Conservation (phyloP, 768 basidiomycete species). For the Suillus occidentalis region DNA sequence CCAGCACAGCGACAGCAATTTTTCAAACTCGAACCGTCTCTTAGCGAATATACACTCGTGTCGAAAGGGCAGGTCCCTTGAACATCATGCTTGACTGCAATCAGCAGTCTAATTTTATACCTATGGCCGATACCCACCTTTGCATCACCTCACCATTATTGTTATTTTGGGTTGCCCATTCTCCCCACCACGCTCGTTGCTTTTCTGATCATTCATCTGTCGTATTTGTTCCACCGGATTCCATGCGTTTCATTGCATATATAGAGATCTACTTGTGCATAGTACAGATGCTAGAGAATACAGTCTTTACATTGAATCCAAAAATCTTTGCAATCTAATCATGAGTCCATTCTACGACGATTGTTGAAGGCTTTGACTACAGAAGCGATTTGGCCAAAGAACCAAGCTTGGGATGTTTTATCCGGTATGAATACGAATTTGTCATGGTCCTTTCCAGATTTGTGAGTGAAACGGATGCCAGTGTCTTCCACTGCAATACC, state of each 20-base stretch:
- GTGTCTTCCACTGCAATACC: slow-evolving; percentile 89
- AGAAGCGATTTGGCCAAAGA: slow-evolving; percentile 72
- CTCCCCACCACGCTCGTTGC: slow-evolving; percentile 21
- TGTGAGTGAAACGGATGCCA: slow-evolving; percentile 86
- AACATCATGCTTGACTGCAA: slow-evolving; percentile 20
- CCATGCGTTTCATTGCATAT: slow-evolving; percentile 26
- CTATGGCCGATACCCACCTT: slow-evolving; percentile 30
- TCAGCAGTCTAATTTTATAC: slow-evolving; percentile 15
- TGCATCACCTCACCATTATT: slow-evolving; percentile 19
- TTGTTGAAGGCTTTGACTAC: slow-evolving; percentile 80
- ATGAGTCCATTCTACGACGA: slow-evolving; percentile 65
- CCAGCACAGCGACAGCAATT: slow-evolving; percentile 54
- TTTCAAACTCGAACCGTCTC: slow-evolving; percentile 37
- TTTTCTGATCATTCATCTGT: slow-evolving; percentile 16
- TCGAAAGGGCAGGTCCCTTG: slow-evolving; percentile 25
- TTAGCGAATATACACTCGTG: slow-evolving; percentile 41
- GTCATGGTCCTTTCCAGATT: slow-evolving; percentile 70
- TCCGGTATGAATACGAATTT: slow-evolving; percentile 77
- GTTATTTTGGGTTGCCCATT: slow-evolving; percentile 18
- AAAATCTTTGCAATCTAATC: slow-evolving; percentile 14
- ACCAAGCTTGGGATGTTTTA: slow-evolving; percentile 74
- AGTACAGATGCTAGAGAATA: slow-evolving; percentile 29
- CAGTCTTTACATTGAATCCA: slow-evolving; percentile 16
- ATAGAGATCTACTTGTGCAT: slow-evolving; percentile 19
- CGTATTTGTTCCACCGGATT: slow-evolving; percentile 26